Base-by-base conservation (phyloP, 2,329 filamentous ascomycete species). In the Pseudogymnoascus sp. region DNA sequence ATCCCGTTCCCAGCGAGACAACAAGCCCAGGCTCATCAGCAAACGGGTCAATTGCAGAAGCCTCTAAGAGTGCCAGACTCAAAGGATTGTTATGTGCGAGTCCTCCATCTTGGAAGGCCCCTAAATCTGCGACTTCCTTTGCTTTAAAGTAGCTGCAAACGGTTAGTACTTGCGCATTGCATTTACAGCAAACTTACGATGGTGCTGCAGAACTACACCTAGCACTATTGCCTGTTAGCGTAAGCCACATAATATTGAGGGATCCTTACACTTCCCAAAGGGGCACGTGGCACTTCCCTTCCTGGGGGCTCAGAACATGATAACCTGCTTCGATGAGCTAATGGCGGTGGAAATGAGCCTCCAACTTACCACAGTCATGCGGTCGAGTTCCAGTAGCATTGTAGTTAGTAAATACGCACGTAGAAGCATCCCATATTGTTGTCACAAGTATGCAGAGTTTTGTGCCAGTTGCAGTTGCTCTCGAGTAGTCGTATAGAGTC, bases 31-130 rank as follows among this genome's bases (percentile, higher is more conserved):
- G 44, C 56, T 66, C 37, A 36, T 38, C 16, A 23, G 42, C 40
- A n/a, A 16, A 16, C 36, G 65, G 64, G 42, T 62, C 64, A 50
- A 67, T 63, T 12, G 62, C 31, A 21, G 25, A 34, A 25, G 60
- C 59, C 50, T 67, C 62, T 40, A 44, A 59, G 14, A 66, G 10
- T 31, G 64, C 66, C 21, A 65, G 60, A 25, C 53, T 31, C 4
- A 50, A 36, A 10, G 62, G 65, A 62, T 66, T 62, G 23, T 64
- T 63, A 25, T 63, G 44, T 40, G 50, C 21, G 5, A 68, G 34
- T 11, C 66, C 66, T 6, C 66, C 66, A 64, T 68, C 64, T 60
- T 68, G 60, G 53, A 67, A 68, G 16, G 66, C 61, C 5, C 64
- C 64, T 8, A 64, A 23, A 16, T 25, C 62, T n/a, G 46, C 8